These are phyloP conservation scores for Candida palmyrensis DNA, from an alignment of 805 yeast genomes.

Conservation along the genomic window DNA sequence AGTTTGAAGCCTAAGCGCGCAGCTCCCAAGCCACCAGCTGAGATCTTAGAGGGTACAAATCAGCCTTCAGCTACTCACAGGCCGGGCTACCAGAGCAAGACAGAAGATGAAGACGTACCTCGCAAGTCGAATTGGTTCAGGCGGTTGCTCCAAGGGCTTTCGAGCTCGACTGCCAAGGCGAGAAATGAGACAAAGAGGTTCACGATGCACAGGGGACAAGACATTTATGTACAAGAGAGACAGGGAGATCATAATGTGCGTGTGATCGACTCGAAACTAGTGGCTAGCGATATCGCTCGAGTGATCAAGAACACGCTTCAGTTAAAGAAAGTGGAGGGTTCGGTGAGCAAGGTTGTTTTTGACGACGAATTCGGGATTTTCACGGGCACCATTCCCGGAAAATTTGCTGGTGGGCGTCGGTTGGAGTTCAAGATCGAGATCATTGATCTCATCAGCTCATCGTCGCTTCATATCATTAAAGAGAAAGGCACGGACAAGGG, in stretches of 20 bases:
- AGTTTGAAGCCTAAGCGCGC: conserved; percentile 34
- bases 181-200: conserved; percentile 1
- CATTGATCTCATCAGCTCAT: conserved; percentile 29
- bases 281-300: conserved; percentile 25
- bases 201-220: conserved; percentile 2
- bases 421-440: conserved; percentile 43
- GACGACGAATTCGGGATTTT: conserved; percentile 41
- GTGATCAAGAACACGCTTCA: conserved; percentile 37
- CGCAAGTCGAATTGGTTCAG: conserved; percentile 33
- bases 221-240: conserved; percentile 5
- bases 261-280: conserved; percentile 28
- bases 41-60: conserved; percentile 11
- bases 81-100: conserved; percentile 1
- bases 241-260: conserved; percentile 17
- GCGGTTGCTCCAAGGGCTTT: conserved; percentile 22
- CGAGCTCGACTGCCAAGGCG: neutral
- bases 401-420: conserved; percentile 44
- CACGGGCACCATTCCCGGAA: conserved; percentile 44
- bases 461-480: conserved; percentile 38
- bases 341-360: conserved; percentile 36
- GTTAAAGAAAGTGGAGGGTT: conserved; percentile 46
- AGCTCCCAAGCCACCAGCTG: conserved; percentile 35
- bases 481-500: conserved; percentile 43
- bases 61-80: neutral
- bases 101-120: neutral